Evolutionary conservation across 129 eudicot genomes (phyloP).

Genomic region (Logfia minima): DNA sequence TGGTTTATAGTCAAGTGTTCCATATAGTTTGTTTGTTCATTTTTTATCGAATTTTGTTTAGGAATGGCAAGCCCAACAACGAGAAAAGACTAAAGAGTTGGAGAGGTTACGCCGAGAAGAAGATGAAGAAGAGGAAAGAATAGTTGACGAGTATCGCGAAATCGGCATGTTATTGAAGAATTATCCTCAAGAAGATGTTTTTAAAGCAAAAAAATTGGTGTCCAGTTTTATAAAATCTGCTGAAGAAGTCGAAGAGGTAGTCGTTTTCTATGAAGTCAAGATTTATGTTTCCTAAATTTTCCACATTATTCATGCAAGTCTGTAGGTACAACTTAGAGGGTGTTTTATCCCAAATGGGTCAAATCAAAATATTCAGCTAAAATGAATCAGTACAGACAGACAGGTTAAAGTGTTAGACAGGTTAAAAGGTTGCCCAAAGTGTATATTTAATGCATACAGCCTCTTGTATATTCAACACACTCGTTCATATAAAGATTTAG

Average conservation of each 20-base stretch:
- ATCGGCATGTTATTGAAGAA: constrained; percentile 60
- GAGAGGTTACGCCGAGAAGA: constrained; percentile 68
- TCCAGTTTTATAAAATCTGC: constrained; percentile 82
- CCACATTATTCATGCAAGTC: no score
- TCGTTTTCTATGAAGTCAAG: neutral
- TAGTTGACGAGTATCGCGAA: constrained; percentile 72
- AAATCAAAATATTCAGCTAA: neutral
- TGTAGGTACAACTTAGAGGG: no score
- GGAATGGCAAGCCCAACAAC: constrained; percentile 96
- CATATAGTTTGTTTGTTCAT: neutral
- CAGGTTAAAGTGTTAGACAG: neutral
- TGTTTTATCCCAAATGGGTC: neutral
- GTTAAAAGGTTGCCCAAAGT: neutral
- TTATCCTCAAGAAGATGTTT: constrained; percentile 84
- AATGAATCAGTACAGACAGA: neutral
- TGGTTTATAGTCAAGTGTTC: neutral
- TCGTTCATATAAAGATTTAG: no score
- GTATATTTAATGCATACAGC: neutral
- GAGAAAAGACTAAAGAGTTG: constrained; percentile 83
- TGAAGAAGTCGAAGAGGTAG: constrained; percentile 96
- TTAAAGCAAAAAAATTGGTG: constrained; percentile 67
- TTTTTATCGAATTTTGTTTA: constrained; percentile 14
- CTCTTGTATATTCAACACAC: neutral
- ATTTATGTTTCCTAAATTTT: no score
- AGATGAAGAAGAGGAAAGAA: constrained; percentile 87